Evolutionary conservation across 176 grass and related monocot species (phyloP).

Genomic region (Rhipidocladum racemiflorum): DNA sequence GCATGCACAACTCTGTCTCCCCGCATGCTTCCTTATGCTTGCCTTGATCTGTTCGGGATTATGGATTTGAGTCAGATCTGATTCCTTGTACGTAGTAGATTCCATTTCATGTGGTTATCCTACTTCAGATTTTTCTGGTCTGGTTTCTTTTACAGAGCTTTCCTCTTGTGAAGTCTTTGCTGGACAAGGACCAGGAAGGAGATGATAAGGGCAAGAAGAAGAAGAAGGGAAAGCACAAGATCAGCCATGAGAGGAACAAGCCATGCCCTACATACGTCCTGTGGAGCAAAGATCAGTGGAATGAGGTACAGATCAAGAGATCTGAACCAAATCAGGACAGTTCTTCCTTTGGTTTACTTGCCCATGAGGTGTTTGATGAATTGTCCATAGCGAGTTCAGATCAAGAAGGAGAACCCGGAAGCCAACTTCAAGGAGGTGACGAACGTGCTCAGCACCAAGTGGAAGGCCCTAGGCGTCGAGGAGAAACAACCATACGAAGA

Average conservation of each 20-base stretch:
- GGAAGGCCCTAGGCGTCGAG: constrained; percentile 61
- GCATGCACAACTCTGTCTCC: neutral
- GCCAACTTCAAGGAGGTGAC: constrained; percentile 75
- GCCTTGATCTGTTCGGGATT: neutral
- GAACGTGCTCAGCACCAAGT: constrained; percentile 65
- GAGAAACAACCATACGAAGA: constrained; percentile 78
- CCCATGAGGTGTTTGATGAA: constrained; percentile 26
- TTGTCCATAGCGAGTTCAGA: constrained; percentile 12
- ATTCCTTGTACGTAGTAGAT: neutral
- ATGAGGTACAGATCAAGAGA: constrained; percentile 32
- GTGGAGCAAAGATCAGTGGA: constrained; percentile 90
- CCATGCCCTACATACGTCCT: constrained; percentile 60
- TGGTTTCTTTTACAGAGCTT: constrained; percentile 43
- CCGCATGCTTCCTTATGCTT: neutral
- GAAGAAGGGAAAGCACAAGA: constrained; percentile 49
- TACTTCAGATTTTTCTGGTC: neutral
- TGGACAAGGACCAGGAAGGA: constrained; percentile 52
- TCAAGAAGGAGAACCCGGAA: constrained; percentile 67
- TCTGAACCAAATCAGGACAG: neutral
- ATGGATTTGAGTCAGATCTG: neutral
- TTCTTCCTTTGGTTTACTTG: neutral
- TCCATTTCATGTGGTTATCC: neutral
- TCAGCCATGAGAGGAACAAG: constrained; percentile 51
- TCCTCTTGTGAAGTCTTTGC: constrained; percentile 56
- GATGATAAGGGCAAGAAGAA: constrained; percentile 59